These are phyloP conservation scores for Rhodotorula diobovata DNA, from an alignment of 768 basidiomycete species.

Conservation along the genomic window DNA sequence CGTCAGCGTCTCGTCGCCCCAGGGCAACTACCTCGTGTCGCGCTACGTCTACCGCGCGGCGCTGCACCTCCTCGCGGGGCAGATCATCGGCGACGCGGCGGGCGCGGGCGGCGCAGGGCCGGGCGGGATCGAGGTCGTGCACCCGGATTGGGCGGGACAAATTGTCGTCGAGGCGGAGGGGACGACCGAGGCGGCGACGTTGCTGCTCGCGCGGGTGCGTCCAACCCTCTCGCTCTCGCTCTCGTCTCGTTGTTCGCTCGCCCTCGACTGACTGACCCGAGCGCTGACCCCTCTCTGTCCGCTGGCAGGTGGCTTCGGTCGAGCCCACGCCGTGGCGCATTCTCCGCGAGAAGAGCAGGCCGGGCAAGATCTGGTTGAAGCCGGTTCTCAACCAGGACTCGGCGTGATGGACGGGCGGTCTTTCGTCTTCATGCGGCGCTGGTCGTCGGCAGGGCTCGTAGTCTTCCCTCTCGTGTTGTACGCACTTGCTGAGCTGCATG, in stretches of 20 bases:
- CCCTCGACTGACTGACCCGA: background rate
- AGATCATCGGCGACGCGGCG: conserved; percentile 15
- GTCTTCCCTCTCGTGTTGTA: too few species aligned
- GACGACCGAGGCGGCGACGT: conserved; percentile 39
- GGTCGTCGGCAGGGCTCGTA: background rate
- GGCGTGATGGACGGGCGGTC: background rate
- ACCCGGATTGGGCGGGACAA: conserved; percentile 38
- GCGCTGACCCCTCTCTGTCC: background rate
- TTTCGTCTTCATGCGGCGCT: background rate
- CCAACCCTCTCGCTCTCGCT: background rate
- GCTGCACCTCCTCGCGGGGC: conserved; percentile 14
- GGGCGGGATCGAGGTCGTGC: conserved; percentile 37
- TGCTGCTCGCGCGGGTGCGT: conserved; percentile 28
- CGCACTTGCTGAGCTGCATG: too few species aligned
- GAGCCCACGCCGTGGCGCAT: conserved; percentile 25
- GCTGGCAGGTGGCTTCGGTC: conserved; percentile 2
- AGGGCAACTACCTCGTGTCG: conserved; percentile 36
- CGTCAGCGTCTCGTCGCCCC: conserved; percentile 18
- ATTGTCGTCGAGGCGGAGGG: conserved; percentile 41
- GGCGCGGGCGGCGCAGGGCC: conserved; percentile 12
- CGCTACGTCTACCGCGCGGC: conserved; percentile 38
- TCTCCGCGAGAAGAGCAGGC: conserved; percentile 16
- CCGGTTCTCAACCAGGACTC: conserved; percentile 3
- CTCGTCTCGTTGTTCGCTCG: background rate
- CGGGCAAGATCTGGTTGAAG: conserved; percentile 13